Evolutionary conservation across 1,284 basidiomycete species (phyloP).

Genomic region (Rhodotorula sp.): DNA sequence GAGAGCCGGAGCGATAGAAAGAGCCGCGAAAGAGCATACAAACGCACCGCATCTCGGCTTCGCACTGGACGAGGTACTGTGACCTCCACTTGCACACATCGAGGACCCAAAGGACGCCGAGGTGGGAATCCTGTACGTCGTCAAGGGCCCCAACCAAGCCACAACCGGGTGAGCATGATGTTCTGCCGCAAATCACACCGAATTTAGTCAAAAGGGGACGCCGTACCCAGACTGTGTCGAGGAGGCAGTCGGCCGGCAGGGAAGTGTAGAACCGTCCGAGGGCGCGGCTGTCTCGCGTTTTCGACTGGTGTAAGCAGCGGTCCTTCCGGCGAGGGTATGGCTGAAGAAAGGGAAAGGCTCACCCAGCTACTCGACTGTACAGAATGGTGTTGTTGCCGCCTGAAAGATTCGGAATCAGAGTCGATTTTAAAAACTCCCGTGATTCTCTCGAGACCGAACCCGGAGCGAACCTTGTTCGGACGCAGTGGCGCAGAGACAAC

Average conservation of each 20-base stretch:
- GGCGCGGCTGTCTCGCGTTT: slow-evolving; percentile 14
- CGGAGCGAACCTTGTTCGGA: slow-evolving; percentile 11
- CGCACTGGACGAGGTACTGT: slow-evolving; percentile 23
- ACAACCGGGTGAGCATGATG: neutral
- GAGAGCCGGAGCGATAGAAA: too few species aligned
- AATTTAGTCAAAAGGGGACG: neutral
- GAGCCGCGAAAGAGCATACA: too few species aligned
- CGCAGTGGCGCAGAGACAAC: slow-evolving; percentile 30
- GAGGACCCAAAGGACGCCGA: slow-evolving; percentile 30
- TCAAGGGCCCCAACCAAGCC: too few species aligned
- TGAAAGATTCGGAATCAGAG: neutral
- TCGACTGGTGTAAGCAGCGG: too few species aligned
- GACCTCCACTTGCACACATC: slow-evolving; percentile 34
- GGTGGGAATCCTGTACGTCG: slow-evolving; percentile 9
- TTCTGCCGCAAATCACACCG: too few species aligned
- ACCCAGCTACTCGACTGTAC: slow-evolving; percentile 32
- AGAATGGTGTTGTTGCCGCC: slow-evolving; percentile 30
- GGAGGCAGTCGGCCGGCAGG: slow-evolving; percentile 37
- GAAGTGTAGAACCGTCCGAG: slow-evolving; percentile 28
- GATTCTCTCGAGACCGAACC: too few species aligned
- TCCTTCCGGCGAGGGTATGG: too few species aligned
- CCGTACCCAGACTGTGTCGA: slow-evolving; percentile 37
- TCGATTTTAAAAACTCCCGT: neutral
- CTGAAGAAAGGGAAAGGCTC: too few species aligned
- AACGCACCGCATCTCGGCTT: slow-evolving; percentile 25